These are phyloP conservation scores for Penicillium pancosmium DNA, from an alignment of 495 filamentous ascomycete genomes.

Conservation along the genomic window DNA sequence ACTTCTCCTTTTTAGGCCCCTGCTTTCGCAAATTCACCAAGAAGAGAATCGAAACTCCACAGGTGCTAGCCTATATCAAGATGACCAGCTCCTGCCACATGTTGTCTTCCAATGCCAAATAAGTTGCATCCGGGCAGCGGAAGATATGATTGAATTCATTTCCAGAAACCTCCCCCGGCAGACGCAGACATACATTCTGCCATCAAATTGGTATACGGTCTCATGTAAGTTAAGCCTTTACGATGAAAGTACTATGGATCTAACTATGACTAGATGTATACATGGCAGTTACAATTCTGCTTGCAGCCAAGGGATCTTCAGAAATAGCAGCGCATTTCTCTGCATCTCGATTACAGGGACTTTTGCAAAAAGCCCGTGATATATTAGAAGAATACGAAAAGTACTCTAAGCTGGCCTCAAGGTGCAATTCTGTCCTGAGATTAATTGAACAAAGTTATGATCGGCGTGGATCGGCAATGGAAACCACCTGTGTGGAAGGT, in stretches of 20 bases:
- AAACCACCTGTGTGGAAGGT: background rate
- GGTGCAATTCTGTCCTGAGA: constrained; percentile 9
- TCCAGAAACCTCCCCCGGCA: constrained; percentile 12
- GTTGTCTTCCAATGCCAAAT: constrained; percentile 15
- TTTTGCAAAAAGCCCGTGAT: constrained; percentile 7
- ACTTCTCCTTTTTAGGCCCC: constrained; percentile 18
- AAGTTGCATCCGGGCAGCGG: constrained; percentile 15
- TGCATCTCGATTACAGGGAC: constrained; percentile 3
- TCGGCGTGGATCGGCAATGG: constrained; percentile 1
- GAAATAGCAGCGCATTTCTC: constrained; percentile 18
- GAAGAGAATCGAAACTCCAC: background rate
- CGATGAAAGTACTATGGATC: background rate
- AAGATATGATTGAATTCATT: constrained; percentile 20
- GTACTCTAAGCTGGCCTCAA: constrained; percentile 4
- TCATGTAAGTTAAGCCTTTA: constrained; percentile 4
- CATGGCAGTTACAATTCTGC: constrained; percentile 20
- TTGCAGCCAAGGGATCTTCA: constrained; percentile 17
- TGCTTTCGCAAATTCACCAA: constrained; percentile 17
- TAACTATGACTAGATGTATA: constrained; percentile 16
- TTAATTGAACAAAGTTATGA: constrained; percentile 7
- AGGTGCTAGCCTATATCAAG: background rate
- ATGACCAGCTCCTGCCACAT: constrained; percentile 3
- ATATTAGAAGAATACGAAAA: constrained; percentile 8
- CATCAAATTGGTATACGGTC: constrained; percentile 17
- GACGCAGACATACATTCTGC: constrained; percentile 19